Conservation (phyloP, 2,329 filamentous ascomycete species). For the Hypoxylon sp. region DNA sequence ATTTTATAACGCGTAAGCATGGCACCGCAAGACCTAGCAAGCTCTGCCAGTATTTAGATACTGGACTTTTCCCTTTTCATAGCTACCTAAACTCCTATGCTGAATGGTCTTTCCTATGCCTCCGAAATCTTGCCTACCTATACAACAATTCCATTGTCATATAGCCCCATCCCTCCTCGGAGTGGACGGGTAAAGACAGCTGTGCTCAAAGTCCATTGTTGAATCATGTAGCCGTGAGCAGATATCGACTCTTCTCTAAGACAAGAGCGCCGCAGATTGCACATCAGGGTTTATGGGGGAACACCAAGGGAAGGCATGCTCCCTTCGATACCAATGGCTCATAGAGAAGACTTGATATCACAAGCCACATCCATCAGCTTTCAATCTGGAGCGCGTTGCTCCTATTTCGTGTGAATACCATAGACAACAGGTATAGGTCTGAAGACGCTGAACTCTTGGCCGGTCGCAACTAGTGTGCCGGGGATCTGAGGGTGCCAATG, state of each 20-base stretch:
- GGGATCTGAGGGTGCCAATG: slow-evolving; percentile 99
- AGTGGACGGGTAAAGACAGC: not conserved
- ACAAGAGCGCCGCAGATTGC: not conserved
- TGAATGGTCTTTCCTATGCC: not conserved
- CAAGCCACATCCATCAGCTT: not conserved
- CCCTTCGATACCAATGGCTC: not conserved
- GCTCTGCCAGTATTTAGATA: not conserved
- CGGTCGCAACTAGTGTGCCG: slow-evolving; percentile 89
- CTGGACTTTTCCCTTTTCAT: not conserved
- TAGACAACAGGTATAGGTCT: slow-evolving; percentile 84
- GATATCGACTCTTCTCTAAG: not conserved
- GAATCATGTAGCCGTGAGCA: not conserved
- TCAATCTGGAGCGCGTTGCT: not conserved
- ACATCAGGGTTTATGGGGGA: too few relatives aligned
- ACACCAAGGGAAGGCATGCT: not conserved
- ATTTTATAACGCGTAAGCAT: slow-evolving; percentile 9
- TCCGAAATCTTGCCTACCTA: not conserved
- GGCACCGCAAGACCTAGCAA: not conserved
- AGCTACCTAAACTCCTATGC: slow-evolving; percentile 9
- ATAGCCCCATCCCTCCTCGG: not conserved
- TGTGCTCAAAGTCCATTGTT: not conserved
- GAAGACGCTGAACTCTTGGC: slow-evolving; percentile 88
- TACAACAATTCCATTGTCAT: not conserved
- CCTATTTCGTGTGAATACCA: slow-evolving; percentile 53
- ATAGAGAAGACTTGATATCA: not conserved